Conservation (phyloP, 2,329 filamentous ascomycete genomes). For the Aspergillus udagawae region DNA sequence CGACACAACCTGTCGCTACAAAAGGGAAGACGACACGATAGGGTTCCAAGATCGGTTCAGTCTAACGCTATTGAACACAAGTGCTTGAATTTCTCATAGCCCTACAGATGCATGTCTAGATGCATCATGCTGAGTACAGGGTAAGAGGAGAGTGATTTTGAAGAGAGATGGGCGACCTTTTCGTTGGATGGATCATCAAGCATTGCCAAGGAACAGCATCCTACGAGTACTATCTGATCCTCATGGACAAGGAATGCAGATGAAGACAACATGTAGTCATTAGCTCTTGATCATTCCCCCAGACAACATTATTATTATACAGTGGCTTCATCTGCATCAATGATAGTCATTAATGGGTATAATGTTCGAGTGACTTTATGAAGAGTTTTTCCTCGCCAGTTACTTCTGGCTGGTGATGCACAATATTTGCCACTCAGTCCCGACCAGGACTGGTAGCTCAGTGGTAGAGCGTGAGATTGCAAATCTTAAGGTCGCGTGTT, state of each 20-base stretch:
- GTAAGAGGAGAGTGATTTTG: not conserved
- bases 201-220: not conserved
- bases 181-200: not conserved
- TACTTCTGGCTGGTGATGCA: too few species aligned
- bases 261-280: not conserved
- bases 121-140: too few species aligned
- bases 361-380: too few species aligned
- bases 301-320: not conserved
- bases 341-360: too few species aligned
- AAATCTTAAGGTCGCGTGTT: not conserved
- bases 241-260: not conserved
- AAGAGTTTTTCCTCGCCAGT: too few species aligned
- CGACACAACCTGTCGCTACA: not conserved
- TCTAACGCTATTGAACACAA: not conserved
- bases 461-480: not conserved
- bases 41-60: too few species aligned
- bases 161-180: too few species aligned
- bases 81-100: not conserved
- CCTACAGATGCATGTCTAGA: not conserved
- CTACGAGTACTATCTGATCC: not conserved
- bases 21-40: not conserved
- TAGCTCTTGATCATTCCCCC: not conserved
- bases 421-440: not conserved
- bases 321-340: too few species aligned
- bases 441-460: not conserved